These are phyloP conservation scores for Capsella bursapastoris DNA, from an alignment of 345 rosid species.

Conservation along the genomic window DNA sequence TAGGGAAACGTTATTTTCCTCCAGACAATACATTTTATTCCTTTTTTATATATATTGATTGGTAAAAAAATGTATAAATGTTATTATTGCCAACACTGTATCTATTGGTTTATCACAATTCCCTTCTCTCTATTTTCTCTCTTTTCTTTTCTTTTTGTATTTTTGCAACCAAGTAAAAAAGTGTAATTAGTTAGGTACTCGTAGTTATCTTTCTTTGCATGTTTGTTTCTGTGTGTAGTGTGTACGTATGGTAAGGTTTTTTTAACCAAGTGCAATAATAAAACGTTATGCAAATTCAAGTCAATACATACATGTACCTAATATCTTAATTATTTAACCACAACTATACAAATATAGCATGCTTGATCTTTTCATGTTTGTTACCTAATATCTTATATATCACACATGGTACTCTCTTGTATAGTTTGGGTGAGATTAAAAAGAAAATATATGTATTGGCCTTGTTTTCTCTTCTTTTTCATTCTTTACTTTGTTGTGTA, in stretches of 20 bases:
- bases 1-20: constrained; percentile 34
- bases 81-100: neutral
- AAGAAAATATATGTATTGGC: neutral
- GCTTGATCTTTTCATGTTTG: constrained; percentile 12
- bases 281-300: neutral
- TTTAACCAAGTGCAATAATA: constrained; percentile 1
- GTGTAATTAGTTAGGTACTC: neutral
- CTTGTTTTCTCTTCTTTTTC: neutral
- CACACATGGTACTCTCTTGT: neutral
- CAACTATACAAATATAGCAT: constrained; percentile 18
- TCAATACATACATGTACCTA: constrained; percentile 18
- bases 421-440: constrained; percentile 4
- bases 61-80: neutral
- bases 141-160: neutral
- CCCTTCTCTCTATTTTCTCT: constrained; percentile 1
- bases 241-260: constrained; percentile 16
- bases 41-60: neutral
- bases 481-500: neutral
- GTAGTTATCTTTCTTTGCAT: constrained; percentile 22
- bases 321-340: constrained; percentile 1
- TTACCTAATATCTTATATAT: constrained; percentile 18
- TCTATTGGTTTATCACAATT: constrained; percentile 20
- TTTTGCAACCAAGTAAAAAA: neutral
- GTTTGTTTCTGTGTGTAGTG: neutral
- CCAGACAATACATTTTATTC: constrained; percentile 32